phyloP scores from a whole-genome alignment of 1,284 basidiomycete species.

The Pseudozyma pruni region DNA sequence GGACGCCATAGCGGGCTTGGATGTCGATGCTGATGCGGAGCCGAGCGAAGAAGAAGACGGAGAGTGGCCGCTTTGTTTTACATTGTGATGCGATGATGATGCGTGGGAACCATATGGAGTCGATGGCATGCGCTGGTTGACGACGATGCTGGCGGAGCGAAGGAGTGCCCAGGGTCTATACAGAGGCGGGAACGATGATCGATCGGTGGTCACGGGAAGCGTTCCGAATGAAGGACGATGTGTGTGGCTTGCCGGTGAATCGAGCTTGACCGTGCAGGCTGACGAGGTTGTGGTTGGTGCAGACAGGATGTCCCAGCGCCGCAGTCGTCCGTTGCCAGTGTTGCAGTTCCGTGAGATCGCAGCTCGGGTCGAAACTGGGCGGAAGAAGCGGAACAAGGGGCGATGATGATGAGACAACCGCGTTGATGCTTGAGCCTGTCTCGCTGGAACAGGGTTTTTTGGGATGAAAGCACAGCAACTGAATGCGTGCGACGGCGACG shows the following conservation, averaged over 20 bases:
- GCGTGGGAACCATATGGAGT: conserved; percentile 26
- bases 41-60: conserved; percentile 4
- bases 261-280: too few species aligned
- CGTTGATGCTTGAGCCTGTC: background rate
- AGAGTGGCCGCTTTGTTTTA: conserved; percentile 20
- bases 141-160: background rate
- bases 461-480: conserved; percentile 30
- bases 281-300: too few species aligned
- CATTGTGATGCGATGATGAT: conserved; percentile 20
- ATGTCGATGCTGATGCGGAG: background rate
- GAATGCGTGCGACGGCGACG: conserved; percentile 19
- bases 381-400: background rate
- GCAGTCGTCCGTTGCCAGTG: too few species aligned
- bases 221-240: background rate
- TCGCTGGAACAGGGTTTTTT: conserved; percentile 8
- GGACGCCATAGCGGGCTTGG: conserved; percentile 21
- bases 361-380: too few species aligned
- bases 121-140: conserved; percentile 30
- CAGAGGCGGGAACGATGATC: background rate
- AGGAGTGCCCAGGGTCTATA: background rate
- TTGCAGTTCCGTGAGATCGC: too few species aligned
- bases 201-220: too few species aligned
- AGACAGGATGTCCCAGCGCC: too few species aligned
- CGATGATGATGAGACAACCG: too few species aligned
- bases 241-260: too few species aligned